Conservation (phyloP, 2,329 filamentous ascomycete species). For the Penicillium sp. region DNA sequence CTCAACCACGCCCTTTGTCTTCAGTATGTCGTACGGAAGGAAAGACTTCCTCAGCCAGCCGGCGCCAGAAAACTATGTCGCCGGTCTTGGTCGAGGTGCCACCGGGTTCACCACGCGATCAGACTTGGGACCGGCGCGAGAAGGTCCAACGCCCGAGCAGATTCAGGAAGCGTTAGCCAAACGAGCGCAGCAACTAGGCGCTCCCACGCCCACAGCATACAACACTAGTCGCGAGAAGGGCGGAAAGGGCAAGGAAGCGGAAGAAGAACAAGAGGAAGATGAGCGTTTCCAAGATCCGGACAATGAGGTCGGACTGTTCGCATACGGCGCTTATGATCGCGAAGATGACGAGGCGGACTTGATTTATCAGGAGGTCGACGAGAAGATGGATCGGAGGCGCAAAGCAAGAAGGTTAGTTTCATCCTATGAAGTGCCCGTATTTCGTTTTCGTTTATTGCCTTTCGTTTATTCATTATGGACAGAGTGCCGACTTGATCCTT, state of each 20-base stretch:
- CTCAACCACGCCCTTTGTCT: neutral
- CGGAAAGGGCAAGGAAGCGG: constrained; percentile 59
- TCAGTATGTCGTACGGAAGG: constrained; percentile 55
- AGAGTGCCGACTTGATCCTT: constrained; percentile 70
- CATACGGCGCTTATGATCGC: constrained; percentile 91
- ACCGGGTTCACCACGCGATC: constrained; percentile 97
- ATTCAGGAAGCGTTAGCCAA: constrained; percentile 97
- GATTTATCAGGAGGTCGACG: constrained; percentile 93
- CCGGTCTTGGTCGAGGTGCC: constrained; percentile 93
- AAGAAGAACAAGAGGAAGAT: constrained; percentile 71
- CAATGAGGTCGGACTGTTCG: constrained; percentile 93
- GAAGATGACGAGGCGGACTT: constrained; percentile 97
- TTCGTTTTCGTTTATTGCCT: constrained; percentile 62
- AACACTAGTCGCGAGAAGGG: constrained; percentile 69
- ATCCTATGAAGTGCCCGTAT: constrained; percentile 20
- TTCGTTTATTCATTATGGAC: constrained; percentile 58
- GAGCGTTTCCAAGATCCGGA: constrained; percentile 92
- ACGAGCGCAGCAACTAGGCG: constrained; percentile 76
- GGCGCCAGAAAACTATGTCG: constrained; percentile 83
- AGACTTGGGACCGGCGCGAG: constrained; percentile 88
- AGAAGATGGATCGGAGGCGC: constrained; percentile 89
- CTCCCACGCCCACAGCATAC: constrained; percentile 67
- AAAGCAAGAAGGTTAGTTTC: constrained; percentile 78
- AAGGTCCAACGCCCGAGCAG: constrained; percentile 94
- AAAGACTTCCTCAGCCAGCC: constrained; percentile 88